phyloP scores from a whole-genome alignment of 2,329 filamentous ascomycete genomes.

The Hypomyces perniciosus region DNA sequence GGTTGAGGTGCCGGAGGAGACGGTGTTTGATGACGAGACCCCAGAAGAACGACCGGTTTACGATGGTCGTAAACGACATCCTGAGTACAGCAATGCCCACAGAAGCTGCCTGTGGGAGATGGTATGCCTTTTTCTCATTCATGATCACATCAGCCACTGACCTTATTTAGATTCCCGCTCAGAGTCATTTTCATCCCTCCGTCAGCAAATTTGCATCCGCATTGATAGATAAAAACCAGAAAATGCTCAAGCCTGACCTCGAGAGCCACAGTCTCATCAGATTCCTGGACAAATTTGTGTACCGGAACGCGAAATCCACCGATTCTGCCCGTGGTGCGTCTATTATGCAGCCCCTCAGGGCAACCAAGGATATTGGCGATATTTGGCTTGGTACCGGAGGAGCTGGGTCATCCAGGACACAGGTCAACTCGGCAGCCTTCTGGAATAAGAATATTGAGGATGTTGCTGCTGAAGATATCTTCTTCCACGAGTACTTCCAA shows the following conservation, averaged over 20 bases:
- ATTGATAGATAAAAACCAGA: slow-evolving; percentile 61
- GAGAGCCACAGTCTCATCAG: slow-evolving; percentile 86
- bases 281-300: slow-evolving; percentile 98
- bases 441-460: slow-evolving; percentile 87
- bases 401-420: slow-evolving; percentile 29
- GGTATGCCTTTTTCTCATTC: slow-evolving; percentile 38
- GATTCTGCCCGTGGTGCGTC: slow-evolving; percentile 67
- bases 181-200: slow-evolving; percentile 83
- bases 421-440: slow-evolving; percentile 81
- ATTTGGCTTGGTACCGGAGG: slow-evolving; percentile 50
- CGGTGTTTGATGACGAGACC: slow-evolving; percentile 57
- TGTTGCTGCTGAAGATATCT: slow-evolving; percentile 84
- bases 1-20: slow-evolving; percentile 72
- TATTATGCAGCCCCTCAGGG: slow-evolving; percentile 87
- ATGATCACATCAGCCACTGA: slow-evolving; percentile 15
- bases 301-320: slow-evolving; percentile 78
- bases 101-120: slow-evolving; percentile 91
- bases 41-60: slow-evolving; percentile 48
- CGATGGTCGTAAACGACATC: slow-evolving; percentile 85
- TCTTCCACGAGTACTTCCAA: slow-evolving; percentile 97
- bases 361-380: slow-evolving; percentile 47
- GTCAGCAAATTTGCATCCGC: slow-evolving; percentile 76
- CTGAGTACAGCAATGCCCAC: slow-evolving; percentile 89
- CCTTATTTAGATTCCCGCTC: slow-evolving; percentile 27
- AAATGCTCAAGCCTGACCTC: slow-evolving; percentile 84